Evolutionary conservation across 2,329 filamentous ascomycete species (phyloP).

Genomic region (Coniochaeta pulveracea): DNA sequence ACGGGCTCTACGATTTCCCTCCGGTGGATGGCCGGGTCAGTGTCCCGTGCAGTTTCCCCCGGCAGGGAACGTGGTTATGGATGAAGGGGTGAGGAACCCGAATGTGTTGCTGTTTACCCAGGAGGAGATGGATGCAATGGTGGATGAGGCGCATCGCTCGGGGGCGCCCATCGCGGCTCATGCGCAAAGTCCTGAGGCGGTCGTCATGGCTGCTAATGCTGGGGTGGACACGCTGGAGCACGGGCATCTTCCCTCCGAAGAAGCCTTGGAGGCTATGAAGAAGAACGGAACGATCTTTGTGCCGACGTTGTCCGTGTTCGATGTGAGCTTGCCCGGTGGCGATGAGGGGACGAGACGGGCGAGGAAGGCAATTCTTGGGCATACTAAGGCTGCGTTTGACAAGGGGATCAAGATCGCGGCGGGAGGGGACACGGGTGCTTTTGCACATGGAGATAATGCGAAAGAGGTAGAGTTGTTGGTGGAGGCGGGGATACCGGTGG

Average conservation of each 20-base stretch:
- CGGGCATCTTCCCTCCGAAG: constrained; percentile 20
- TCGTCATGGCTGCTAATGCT: constrained; percentile 31
- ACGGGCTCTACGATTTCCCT: constrained; percentile 29
- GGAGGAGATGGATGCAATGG: constrained; percentile 37
- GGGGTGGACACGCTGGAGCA: constrained; percentile 38
- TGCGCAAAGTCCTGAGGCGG: constrained; percentile 26
- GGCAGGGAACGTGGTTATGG: constrained; percentile 12
- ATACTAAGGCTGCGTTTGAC: constrained; percentile 28
- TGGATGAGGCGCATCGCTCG: constrained; percentile 30
- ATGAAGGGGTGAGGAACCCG: constrained; percentile 20
- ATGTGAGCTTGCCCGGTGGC: neutral
- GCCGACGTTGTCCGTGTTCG: constrained; percentile 30
- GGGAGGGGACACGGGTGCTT: constrained; percentile 42
- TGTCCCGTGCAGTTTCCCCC: constrained; percentile 22
- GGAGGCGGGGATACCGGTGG: constrained; percentile 35
- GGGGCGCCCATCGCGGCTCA: constrained; percentile 31
- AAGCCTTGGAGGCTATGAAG: constrained; percentile 30
- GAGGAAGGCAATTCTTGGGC: constrained; percentile 15
- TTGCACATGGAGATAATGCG: constrained; percentile 39
- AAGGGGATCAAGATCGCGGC: constrained; percentile 36
- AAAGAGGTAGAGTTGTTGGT: constrained; percentile 43
- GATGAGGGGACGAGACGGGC: constrained; percentile 23
- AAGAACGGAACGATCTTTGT: constrained; percentile 35
- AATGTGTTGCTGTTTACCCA: constrained; percentile 32
- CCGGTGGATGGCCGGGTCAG: constrained; percentile 10